Evolutionary conservation across 2,329 filamentous ascomycete species (phyloP).

Genomic region (Cordyceps javanica): DNA sequence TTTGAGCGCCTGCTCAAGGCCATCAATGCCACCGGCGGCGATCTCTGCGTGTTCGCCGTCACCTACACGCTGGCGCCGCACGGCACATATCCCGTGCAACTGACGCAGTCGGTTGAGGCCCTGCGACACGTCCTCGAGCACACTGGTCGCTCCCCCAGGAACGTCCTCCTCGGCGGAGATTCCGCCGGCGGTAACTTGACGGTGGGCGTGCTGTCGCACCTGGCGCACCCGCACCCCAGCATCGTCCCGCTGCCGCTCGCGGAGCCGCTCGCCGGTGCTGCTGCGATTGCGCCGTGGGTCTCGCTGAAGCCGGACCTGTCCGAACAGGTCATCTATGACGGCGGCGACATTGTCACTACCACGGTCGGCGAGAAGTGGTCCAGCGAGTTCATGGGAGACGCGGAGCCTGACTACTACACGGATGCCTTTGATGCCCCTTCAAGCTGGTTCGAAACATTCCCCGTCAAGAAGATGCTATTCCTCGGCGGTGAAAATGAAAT

Average conservation of each 20-base stretch:
- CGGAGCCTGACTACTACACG: slow-evolving; percentile 16
- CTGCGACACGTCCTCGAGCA: slow-evolving; percentile 17
- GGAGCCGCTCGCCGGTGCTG: slow-evolving; percentile 16
- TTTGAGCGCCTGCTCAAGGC: slow-evolving; percentile 15
- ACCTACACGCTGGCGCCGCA: slow-evolving; percentile 18
- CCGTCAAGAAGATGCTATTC: slow-evolving; percentile 16
- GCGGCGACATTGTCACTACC: slow-evolving; percentile 17
- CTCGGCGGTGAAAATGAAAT: slow-evolving; percentile 17
- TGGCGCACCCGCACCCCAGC: slow-evolving; percentile 17
- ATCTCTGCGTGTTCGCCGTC: slow-evolving; percentile 17
- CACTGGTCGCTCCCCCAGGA: slow-evolving; percentile 11
- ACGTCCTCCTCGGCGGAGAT: slow-evolving; percentile 19
- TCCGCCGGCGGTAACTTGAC: slow-evolving; percentile 20
- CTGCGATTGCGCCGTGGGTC: slow-evolving; percentile 17
- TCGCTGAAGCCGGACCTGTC: slow-evolving; percentile 14
- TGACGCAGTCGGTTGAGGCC: slow-evolving; percentile 17
- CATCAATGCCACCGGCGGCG: slow-evolving; percentile 11
- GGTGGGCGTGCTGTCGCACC: slow-evolving; percentile 19
- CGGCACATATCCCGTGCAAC: slow-evolving; percentile 19
- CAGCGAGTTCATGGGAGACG: slow-evolving; percentile 13
- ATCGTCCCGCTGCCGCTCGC: slow-evolving; percentile 16
- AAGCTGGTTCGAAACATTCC: slow-evolving; percentile 19
- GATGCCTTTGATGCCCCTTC: slow-evolving; percentile 15
- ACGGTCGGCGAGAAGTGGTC: slow-evolving; percentile 14
- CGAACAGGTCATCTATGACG: slow-evolving; percentile 13